phyloP scores from a whole-genome alignment of 2,329 filamentous ascomycete genomes.

The Botryotinia convoluta region DNA sequence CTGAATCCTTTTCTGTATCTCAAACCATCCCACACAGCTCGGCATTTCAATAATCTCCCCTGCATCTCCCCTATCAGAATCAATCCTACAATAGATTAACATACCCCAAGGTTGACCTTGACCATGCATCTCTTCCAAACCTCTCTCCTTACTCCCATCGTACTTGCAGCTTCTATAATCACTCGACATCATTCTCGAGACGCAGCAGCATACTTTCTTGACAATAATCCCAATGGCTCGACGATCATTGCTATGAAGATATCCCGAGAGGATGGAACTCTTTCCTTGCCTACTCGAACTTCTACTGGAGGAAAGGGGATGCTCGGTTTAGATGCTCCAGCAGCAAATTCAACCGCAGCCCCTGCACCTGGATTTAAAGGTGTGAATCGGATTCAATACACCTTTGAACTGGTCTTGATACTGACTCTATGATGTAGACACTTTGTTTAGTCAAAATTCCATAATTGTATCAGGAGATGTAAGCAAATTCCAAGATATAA shows the following conservation, averaged over 20 bases:
- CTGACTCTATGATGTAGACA: slow-evolving; percentile 40
- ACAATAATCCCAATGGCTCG: slow-evolving; percentile 49
- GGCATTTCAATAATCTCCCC: not conserved
- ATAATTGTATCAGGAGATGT: slow-evolving; percentile 44
- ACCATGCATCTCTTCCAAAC: not conserved
- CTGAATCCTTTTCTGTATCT: not conserved
- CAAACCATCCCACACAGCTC: not conserved
- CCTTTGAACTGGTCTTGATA: too few relatives aligned
- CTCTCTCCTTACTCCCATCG: not conserved
- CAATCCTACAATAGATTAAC: not conserved
- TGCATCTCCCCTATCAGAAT: not conserved
- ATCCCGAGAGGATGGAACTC: slow-evolving; percentile 43
- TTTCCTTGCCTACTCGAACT: slow-evolving; percentile 44
- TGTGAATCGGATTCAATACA: not conserved
- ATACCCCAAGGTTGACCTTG: not conserved
- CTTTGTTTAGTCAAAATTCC: slow-evolving; percentile 50
- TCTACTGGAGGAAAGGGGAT: slow-evolving; percentile 49
- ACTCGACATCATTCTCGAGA: not conserved
- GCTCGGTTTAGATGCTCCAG: slow-evolving; percentile 39
- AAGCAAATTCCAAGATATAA: not conserved
- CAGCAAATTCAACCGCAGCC: not conserved
- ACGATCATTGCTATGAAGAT: slow-evolving; percentile 50
- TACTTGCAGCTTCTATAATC: not conserved
- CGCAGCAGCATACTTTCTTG: slow-evolving; percentile 52
- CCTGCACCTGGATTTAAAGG: not conserved